Evolutionary conservation across 2,329 filamentous ascomycete genomes (phyloP), one percentile per base, ranked within the genome.

Genomic region (Claviceps pazoutovae): DNA sequence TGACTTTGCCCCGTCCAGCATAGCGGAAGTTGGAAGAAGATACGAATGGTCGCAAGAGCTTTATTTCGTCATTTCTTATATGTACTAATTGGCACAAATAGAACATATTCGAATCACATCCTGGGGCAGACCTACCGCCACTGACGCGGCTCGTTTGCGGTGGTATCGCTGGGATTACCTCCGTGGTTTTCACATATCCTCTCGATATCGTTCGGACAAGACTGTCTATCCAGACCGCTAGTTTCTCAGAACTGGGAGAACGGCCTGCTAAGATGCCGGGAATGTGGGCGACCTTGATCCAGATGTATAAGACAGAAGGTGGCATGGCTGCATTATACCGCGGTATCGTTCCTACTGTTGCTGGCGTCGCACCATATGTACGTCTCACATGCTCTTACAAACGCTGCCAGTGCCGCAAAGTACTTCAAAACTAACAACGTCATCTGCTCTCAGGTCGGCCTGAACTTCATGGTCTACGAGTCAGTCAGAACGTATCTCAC

Each of bases 381-480:
- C 54, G 71, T 63, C 41, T 5, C 19, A 9, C 16, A 34, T 34
- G 2, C 1, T 1, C 13, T 2, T n/a, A 6, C 17, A 23, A 6
- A 4, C 5, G 36, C 54, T 41, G 8, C 38, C 39, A n/a, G 36
- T 4, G n/a, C 5, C n/a, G 23, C 16, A 26, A 23, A 9, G 42
- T n/a, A n/a, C 9, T 4, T 39, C n/a, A 26, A 36, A 34, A 46
- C 34, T 54, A 58, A 57, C 61, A 44, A 62, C 16, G 42, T 56
- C 42, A 9, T 30, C 14, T 17, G 50, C 59, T n/a, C 14, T 50
- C 59, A 89, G 84, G 86, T 98, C 55, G 93, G 93, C 41, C 74
- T 98, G 51, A 98, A 98, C 67, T 98, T 98, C 68, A 97, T 97
- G 89, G 88, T 88, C 5, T 98, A 98, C 69, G 93, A 98, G 68